phyloP scores from a whole-genome alignment of 2,329 filamentous ascomycete species.

The Amylocarpus encephaloides region DNA sequence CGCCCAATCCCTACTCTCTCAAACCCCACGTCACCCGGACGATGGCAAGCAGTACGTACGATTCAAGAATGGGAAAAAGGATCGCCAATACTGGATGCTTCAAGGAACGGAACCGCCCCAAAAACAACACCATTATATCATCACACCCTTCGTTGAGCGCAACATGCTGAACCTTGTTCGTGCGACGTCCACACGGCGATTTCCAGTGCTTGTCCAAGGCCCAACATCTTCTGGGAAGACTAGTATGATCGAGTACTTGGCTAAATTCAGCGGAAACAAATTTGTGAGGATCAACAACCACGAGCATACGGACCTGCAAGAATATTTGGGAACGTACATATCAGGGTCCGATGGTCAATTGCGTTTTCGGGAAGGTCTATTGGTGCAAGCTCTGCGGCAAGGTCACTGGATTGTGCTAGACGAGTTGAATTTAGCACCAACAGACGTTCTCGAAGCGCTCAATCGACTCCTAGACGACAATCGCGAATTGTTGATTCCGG shows the following conservation, averaged over 20 bases:
- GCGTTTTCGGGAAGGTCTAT: conserved; percentile 83
- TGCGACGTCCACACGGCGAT: conserved; percentile 84
- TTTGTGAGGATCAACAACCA: conserved; percentile 99
- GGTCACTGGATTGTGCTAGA: conserved; percentile 98
- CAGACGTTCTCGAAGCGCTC: conserved; percentile 91
- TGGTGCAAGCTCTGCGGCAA: conserved; percentile 86
- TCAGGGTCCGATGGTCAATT: conserved; percentile 80
- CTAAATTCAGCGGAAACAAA: conserved; percentile 92
- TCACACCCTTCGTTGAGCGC: conserved; percentile 88
- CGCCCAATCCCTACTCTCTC: conserved; percentile 65
- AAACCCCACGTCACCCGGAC: conserved; percentile 68
- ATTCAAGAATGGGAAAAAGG: conserved; percentile 58
- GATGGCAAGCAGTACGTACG: conserved; percentile 75
- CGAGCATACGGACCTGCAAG: conserved; percentile 95
- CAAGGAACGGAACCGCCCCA: conserved; percentile 62
- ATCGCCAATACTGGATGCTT: conserved; percentile 82
- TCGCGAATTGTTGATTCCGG: conserved; percentile 86
- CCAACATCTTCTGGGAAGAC: conserved; percentile 97
- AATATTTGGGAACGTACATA: conserved; percentile 92
- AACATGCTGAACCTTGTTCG: conserved; percentile 93
- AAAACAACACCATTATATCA: conserved; percentile 85
- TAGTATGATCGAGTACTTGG: conserved; percentile 98
- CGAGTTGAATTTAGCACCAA: conserved; percentile 93
- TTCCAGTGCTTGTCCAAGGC: conserved; percentile 91
- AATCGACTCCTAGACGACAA: conserved; percentile 97